These are phyloP conservation scores for Phytophthora ohioensis DNA, from an alignment of 352 stramenopile genomes.

Conservation along the genomic window DNA sequence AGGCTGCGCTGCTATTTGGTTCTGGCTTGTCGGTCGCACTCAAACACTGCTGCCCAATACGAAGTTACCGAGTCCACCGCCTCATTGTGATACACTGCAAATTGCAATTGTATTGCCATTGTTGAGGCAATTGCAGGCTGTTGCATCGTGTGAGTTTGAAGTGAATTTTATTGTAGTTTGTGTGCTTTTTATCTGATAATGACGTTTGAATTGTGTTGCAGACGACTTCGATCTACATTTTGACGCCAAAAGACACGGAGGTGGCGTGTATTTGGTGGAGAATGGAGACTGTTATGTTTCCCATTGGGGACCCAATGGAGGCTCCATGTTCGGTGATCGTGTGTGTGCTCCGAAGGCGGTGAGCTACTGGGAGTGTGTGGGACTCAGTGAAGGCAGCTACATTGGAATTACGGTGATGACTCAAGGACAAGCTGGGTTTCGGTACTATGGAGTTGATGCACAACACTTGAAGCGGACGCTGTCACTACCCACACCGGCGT, in stretches of 20 bases:
- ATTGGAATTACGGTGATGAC: constrained; percentile 53
- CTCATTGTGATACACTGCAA: constrained; percentile 39
- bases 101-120: constrained; percentile 50
- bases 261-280: constrained; percentile 57
- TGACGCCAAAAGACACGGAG: constrained; percentile 44
- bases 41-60: constrained; percentile 30
- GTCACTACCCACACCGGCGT: constrained; percentile 60
- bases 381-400: constrained; percentile 71
- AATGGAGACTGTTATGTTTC: constrained; percentile 46
- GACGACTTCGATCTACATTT: constrained; percentile 64
- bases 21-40: constrained; percentile 50
- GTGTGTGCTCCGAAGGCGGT: constrained; percentile 44
- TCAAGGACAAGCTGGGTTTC: constrained; percentile 44
- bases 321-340: constrained; percentile 64
- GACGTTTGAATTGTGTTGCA: constrained; percentile 14
- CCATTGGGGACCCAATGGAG: constrained; percentile 52
- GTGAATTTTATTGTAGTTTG: neutral
- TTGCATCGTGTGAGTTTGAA: constrained; percentile 57
- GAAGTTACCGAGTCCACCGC: constrained; percentile 37
- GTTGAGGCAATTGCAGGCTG: constrained; percentile 57
- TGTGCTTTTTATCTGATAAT: neutral
- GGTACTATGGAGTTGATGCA: constrained; percentile 52
- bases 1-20: constrained; percentile 48
- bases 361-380: constrained; percentile 78
- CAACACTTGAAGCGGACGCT: constrained; percentile 54